Conservation (phyloP, 345 rosid species). For the Dovyalis caffra region DNA sequence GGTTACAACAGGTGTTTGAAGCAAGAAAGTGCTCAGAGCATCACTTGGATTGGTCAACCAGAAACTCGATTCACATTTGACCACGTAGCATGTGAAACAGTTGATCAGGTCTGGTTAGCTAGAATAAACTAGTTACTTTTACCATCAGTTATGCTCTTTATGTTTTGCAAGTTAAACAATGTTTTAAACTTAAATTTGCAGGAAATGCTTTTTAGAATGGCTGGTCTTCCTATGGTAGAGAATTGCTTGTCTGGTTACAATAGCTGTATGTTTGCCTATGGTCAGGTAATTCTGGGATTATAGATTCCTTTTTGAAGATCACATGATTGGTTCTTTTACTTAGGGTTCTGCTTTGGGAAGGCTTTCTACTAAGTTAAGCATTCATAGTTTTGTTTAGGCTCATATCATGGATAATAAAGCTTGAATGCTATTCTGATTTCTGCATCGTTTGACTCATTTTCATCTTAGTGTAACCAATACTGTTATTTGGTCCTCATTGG, state of each 20-base stretch:
- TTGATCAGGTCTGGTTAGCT: slow-evolving; percentile 66
- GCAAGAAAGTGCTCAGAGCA: slow-evolving; percentile 82
- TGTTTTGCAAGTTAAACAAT: slow-evolving; percentile 1
- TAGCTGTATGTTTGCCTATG: slow-evolving; percentile 97
- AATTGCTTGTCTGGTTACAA: slow-evolving; percentile 97
- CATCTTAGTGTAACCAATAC: background rate
- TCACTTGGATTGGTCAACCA: slow-evolving; percentile 85
- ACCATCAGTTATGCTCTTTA: background rate
- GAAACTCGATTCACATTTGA: slow-evolving; percentile 86
- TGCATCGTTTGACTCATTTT: background rate
- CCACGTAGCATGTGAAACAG: slow-evolving; percentile 90
- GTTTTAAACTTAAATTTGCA: slow-evolving; percentile 32
- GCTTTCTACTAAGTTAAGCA: background rate
- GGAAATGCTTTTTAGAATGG: slow-evolving; percentile 87
- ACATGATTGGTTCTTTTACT: too few species aligned
- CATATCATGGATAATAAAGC: background rate
- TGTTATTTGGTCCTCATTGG: background rate
- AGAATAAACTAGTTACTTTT: slow-evolving; percentile 1
- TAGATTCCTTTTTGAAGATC: too few species aligned
- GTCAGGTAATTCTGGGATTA: slow-evolving; percentile 58
- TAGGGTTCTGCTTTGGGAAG: background rate
- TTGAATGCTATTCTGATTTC: background rate
- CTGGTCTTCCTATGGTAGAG: slow-evolving; percentile 91
- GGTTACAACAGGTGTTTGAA: slow-evolving; percentile 85
- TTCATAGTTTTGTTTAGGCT: background rate